Conservation (phyloP, 176 grass and related monocot genomes). For the Neostapfia colusana region DNA sequence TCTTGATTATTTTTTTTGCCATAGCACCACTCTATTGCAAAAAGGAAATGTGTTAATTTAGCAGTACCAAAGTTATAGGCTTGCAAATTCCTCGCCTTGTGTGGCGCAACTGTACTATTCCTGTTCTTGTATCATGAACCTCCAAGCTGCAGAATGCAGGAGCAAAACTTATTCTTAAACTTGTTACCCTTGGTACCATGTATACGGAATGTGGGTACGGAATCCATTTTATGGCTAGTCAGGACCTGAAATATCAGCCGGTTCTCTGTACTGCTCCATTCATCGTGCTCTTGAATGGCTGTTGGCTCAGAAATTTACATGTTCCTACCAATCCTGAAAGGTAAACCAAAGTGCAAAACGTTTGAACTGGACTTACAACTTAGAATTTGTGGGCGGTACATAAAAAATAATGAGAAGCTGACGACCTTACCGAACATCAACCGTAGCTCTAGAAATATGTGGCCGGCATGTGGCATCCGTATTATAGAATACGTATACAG, state of each 20-base stretch:
- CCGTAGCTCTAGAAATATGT: too few relatives aligned
- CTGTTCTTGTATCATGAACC: conserved; percentile 42
- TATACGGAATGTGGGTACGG: neutral
- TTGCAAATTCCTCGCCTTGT: conserved; percentile 36
- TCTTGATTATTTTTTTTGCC: conserved; percentile 61
- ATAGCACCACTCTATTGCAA: conserved; percentile 49
- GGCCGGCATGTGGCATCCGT: too few relatives aligned
- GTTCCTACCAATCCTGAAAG: neutral
- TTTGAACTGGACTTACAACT: neutral
- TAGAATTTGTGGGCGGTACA: too few relatives aligned
- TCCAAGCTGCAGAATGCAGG: conserved; percentile 30
- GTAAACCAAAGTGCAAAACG: neutral
- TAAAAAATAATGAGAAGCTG: too few relatives aligned
- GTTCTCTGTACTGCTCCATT: neutral
- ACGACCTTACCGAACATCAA: too few relatives aligned
- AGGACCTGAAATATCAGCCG: neutral
- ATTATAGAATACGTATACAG: too few relatives aligned
- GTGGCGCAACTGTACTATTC: conserved; percentile 25
- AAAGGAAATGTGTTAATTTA: conserved; percentile 54
- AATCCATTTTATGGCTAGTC: neutral
- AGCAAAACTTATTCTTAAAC: conserved; percentile 2
- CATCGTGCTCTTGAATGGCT: neutral
- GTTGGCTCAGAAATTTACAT: neutral
- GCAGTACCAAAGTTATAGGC: conserved; percentile 48
- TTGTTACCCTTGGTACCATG: neutral